Base-by-base conservation (phyloP, 2,329 filamentous ascomycete genomes). In the Epichloe brachyelytri region DNA sequence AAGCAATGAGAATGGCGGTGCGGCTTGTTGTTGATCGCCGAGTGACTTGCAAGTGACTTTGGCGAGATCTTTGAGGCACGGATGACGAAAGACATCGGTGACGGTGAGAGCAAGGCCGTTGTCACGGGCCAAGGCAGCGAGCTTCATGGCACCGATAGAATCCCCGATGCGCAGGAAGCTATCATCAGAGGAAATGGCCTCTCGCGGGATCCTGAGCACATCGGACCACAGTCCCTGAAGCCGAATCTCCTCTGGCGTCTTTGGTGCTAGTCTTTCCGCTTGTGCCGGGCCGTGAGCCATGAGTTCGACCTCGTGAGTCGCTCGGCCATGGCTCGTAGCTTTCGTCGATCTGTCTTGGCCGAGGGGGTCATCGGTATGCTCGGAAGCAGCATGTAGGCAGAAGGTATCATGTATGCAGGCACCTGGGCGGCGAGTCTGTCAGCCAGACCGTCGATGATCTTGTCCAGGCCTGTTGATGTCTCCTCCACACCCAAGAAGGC, bases 51-150 rank as follows among this genome's bases (percentile, higher is more conserved):
- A 30, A 45, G 40, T n/a, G 11, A 36, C 43, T 15, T 10, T 39
- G n/a, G 49, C 49, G 19, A 46, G 46, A 15, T 50, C 40, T 12
- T 26, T 20, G 4, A 54, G 46, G 26, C 44, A 44, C 11, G 56
- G 55, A 22, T 52, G 38, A 34, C 36, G 45, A 50, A 74, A 71
- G 36, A 71, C 65, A 43, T 62, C 64, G 14, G 65, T 64, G 0
- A 74, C 71, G 3, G 67, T 70, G 14, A 74, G 55, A 1, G 60
- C 53, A 10, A 73, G 52, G 12, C 61, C 63, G 4, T 55, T 53
- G 2, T 56, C 60, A 49, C 67, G 61, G 4, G 69, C 68, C 33
- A 62, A 60, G 1, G 69, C 64, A 1, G 71, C 69, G 2, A 73
- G 59, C 48, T 63, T 67, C 71, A 55, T 55, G 19, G 53, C 53